These are phyloP conservation scores for Gyrodon lividus DNA, from an alignment of 768 basidiomycete species.

Conservation along the genomic window DNA sequence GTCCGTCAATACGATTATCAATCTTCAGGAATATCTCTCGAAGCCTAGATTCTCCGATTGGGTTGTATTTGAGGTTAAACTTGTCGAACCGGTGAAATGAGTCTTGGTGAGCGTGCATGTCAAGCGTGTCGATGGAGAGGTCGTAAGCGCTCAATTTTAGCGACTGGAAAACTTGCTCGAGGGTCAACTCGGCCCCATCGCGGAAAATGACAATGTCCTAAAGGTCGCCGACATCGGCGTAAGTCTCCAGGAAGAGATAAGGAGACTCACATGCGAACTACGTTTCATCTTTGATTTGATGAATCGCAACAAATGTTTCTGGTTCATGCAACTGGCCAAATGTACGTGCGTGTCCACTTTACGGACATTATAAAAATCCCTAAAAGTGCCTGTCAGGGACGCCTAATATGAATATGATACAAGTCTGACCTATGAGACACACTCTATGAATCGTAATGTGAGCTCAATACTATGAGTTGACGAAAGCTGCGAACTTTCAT, in stretches of 20 bases:
- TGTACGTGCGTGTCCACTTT: constrained; percentile 99
- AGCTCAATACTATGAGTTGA: constrained; percentile 1
- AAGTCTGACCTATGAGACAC: constrained; percentile 32
- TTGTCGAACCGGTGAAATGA: constrained; percentile 99
- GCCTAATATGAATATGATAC: neutral
- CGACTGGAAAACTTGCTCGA: constrained; percentile 94
- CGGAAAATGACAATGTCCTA: constrained; percentile 96
- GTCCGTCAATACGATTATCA: constrained; percentile 89
- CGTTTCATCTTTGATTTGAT: constrained; percentile 99
- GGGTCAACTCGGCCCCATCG: constrained; percentile 83
- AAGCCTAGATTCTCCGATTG: constrained; percentile 90
- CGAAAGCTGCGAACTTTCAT: constrained; percentile 73
- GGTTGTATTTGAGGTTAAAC: constrained; percentile 97
- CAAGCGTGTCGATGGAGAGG: constrained; percentile 96
- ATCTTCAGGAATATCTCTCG: constrained; percentile 98
- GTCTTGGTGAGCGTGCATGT: constrained; percentile 99
- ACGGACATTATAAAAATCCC: constrained; percentile 97
- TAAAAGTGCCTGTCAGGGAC: constrained; percentile 32
- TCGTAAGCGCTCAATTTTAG: constrained; percentile 95
- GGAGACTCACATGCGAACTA: constrained; percentile 60
- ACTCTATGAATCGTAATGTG: constrained; percentile 17
- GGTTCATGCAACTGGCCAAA: constrained; percentile 99
- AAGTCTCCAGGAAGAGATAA: neutral
- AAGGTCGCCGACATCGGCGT: neutral
- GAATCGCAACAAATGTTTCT: constrained; percentile 96